A percentile compares a stretch with the other conserved stretches of the same genome.
Conservation (phyloP, 441 rosid species). For the Raphanus hybrid region DNA sequence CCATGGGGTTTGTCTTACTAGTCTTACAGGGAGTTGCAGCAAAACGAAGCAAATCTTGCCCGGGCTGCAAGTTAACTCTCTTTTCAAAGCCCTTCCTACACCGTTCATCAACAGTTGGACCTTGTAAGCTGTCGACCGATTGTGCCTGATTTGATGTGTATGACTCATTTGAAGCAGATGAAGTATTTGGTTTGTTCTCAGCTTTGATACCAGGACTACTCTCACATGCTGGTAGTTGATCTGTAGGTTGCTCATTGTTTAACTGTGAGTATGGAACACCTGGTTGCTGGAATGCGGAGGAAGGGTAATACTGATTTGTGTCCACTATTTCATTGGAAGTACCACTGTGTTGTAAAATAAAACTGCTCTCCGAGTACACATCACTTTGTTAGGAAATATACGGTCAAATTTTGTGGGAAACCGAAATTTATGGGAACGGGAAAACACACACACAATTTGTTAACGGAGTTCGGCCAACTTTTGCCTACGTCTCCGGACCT, state of each 20-base stretch:
- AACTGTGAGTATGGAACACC: conserved; percentile 42
- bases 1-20: conserved; percentile 45
- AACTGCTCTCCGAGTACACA: conserved; percentile 50
- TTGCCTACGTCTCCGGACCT: background rate
- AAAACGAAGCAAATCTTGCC: conserved; percentile 37
- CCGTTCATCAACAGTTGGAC: conserved; percentile 46
- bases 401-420: background rate
- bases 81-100: conserved; percentile 41
- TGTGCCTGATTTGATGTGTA: conserved; percentile 63
- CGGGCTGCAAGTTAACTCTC: conserved; percentile 42
- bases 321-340: conserved; percentile 47
- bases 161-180: conserved; percentile 54
- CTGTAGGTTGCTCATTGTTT: conserved; percentile 47
- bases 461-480: background rate
- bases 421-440: background rate
- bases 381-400: conserved; percentile 27
- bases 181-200: conserved; percentile 52
- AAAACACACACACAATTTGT: background rate
- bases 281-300: conserved; percentile 40
- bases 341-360: conserved; percentile 46
- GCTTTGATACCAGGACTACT: conserved; percentile 53
- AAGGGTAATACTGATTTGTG: conserved; percentile 41
- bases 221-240: conserved; percentile 56
- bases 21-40: conserved; percentile 12
- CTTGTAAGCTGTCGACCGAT: conserved; percentile 51